These are phyloP conservation scores for Aspergillus sparsus DNA, from an alignment of 495 filamentous ascomycete species.

Conservation along the genomic window DNA sequence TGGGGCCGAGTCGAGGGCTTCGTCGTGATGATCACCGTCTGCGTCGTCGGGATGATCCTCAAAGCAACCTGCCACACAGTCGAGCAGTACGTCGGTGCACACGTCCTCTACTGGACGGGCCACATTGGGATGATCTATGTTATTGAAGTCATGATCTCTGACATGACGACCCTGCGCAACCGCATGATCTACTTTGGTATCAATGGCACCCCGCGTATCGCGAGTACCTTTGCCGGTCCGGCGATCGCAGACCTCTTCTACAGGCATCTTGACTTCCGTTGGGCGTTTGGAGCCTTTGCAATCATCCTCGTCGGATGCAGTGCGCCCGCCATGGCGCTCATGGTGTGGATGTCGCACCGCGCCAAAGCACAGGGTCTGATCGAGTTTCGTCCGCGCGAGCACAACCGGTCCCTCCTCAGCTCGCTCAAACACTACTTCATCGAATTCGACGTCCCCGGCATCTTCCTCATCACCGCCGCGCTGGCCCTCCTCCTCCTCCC, in stretches of 20 bases:
- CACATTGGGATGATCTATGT: constrained; percentile 5
- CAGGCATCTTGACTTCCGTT: constrained; percentile 43
- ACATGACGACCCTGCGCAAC: constrained; percentile 8
- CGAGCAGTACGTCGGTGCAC: constrained; percentile 3
- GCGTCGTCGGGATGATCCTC: constrained; percentile 6
- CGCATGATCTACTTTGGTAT: constrained; percentile 4
- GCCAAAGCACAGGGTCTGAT: constrained; percentile 43
- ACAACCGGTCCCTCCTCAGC: constrained; percentile 24
- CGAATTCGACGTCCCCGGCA: constrained; percentile 42
- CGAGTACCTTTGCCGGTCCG: constrained; percentile 7
- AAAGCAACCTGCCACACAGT: constrained; percentile 5
- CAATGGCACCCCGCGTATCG: constrained; percentile 5
- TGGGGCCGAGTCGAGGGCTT: constrained; percentile 12
- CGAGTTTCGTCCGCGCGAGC: constrained; percentile 21
- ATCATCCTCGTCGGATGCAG: constrained; percentile 41
- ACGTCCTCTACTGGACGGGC: constrained; percentile 5
- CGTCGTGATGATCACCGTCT: neutral
- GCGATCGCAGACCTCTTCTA: constrained; percentile 9
- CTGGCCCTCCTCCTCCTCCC: constrained; percentile 49
- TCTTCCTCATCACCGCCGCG: constrained; percentile 55
- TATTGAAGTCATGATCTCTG: constrained; percentile 4
- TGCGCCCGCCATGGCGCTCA: constrained; percentile 47
- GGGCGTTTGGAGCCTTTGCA: constrained; percentile 59
- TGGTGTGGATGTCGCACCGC: constrained; percentile 53
- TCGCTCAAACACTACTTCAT: constrained; percentile 22